Base-by-base conservation (phyloP, 768 basidiomycete genomes). In the Tylopilus balloui region DNA sequence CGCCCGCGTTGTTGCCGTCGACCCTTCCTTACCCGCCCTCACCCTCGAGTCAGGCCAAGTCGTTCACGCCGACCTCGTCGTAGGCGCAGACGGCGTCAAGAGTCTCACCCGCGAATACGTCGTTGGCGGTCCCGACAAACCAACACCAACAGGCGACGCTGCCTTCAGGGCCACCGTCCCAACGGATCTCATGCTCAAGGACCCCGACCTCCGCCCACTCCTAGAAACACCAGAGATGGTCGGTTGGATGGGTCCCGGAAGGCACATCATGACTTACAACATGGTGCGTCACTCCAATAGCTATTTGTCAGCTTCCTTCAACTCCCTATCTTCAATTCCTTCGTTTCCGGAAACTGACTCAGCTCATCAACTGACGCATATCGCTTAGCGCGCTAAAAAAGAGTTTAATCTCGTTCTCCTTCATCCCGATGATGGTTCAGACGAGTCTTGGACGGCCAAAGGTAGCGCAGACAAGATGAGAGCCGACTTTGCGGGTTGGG, bases 131-230 rank as follows among this genome's bases (percentile, higher is more conserved):
- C 65, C 65, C 0, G 70, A 74, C 36, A 70, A 71, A 28, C 70
- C 76, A 0, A 73, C 72, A 0, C 71, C 79, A 4, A 84, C 84
- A 0, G 84, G 82, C 0, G 81, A 86, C 55, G 77, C 79, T 0
- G 83, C 80, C 0, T 85, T 82, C 56, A 74, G 83, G 42, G 78
- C 79, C 5, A 68, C 75, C 24, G 68, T 85, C 29, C 69, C 76
- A 3, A 70, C 79, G 0, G 67, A 59, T 31, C 39, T 67, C 1
- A 67, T 84, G 60, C 47, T 79, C 11, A 57, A 61, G 10, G 79
- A 86, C 52, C 78, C 78, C 0, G 78, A 79, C 6, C 69, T 86
- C 23, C 69, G 64, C 49, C 48, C 60, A 2, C 66, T 86, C 12
- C 71, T 83, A 0, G 79, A 84, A 13, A 62, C 57, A 1, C 69